Percentiles rank a stretch among this genome's conserved stretches.
These are phyloP conservation scores for Epichloe uncinata DNA, from an alignment of 2,329 filamentous ascomycete species.

Conservation along the genomic window DNA sequence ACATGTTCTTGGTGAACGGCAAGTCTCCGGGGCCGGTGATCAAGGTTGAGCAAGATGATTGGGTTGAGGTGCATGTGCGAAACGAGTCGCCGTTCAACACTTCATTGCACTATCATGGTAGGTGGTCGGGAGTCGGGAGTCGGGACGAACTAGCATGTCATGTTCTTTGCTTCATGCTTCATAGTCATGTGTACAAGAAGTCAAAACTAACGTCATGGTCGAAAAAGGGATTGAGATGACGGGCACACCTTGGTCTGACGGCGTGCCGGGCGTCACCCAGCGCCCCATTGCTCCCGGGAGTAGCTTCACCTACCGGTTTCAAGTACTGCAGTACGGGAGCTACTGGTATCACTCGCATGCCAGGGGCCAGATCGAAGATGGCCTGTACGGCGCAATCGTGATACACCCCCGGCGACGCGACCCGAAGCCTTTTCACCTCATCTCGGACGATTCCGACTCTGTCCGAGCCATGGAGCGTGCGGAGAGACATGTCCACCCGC, in stretches of 20 bases:
- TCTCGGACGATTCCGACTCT: slow-evolving; percentile 21
- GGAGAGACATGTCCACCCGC: slow-evolving; percentile 29
- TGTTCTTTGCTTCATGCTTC: too few relatives aligned
- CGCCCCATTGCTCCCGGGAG: slow-evolving; percentile 32
- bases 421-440: slow-evolving; percentile 34
- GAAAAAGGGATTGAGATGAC: slow-evolving; percentile 32
- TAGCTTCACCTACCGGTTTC: slow-evolving; percentile 34
- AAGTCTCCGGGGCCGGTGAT: slow-evolving; percentile 49
- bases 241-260: slow-evolving; percentile 46
- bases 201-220: too few relatives aligned
- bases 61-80: slow-evolving; percentile 28
- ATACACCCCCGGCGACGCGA: slow-evolving; percentile 23
- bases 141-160: too few relatives aligned
- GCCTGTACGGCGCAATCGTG: slow-evolving; percentile 42
- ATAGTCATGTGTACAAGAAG: too few relatives aligned
- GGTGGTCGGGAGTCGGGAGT: slow-evolving; percentile 2
- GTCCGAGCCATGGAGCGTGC: slow-evolving; percentile 34
- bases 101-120: slow-evolving; percentile 37
- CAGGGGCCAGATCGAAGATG: slow-evolving; percentile 43
- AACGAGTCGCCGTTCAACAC: slow-evolving; percentile 35
- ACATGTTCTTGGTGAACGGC: slow-evolving; percentile 42
- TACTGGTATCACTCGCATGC: slow-evolving; percentile 51
- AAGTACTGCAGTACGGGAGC: slow-evolving; percentile 41
- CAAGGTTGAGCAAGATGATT: slow-evolving; percentile 15
- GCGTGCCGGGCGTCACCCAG: slow-evolving; percentile 44